Conservation (phyloP, 495 filamentous ascomycete genomes). For the Daldinia caldariorum region DNA sequence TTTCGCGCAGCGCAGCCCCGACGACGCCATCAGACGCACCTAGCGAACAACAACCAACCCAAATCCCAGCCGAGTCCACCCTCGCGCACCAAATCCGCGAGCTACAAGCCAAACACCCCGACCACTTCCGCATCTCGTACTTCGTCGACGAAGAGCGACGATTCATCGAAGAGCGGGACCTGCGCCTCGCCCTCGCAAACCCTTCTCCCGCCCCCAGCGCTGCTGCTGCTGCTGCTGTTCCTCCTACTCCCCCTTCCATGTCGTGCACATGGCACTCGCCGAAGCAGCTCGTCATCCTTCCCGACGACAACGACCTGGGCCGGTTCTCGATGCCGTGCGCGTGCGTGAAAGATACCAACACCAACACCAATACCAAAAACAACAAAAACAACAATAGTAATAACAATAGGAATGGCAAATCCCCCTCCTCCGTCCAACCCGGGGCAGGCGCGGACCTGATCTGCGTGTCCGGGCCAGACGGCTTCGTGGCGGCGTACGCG, state of each 20-base stretch:
- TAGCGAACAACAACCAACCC: slow-evolving; percentile 16
- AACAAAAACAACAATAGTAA: too few species aligned
- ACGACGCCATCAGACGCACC: background rate
- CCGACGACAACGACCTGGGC: slow-evolving; percentile 37
- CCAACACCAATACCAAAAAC: too few species aligned
- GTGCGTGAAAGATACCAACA: slow-evolving; percentile 2
- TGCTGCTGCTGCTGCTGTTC: background rate
- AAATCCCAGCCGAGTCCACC: slow-evolving; percentile 15
- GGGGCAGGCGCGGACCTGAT: slow-evolving; percentile 63
- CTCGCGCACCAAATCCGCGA: slow-evolving; percentile 71
- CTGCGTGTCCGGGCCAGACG: slow-evolving; percentile 86
- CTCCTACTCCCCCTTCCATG: slow-evolving; percentile 18
- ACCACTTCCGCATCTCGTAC: slow-evolving; percentile 70
- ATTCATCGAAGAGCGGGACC: slow-evolving; percentile 65
- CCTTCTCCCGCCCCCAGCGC: background rate
- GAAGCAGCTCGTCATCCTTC: slow-evolving; percentile 28
- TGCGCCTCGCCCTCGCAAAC: slow-evolving; percentile 46
- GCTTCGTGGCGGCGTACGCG: slow-evolving; percentile 82
- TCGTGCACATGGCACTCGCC: slow-evolving; percentile 45
- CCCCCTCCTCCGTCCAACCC: slow-evolving; percentile 38
- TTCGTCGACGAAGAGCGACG: slow-evolving; percentile 80
- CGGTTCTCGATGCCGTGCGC: slow-evolving; percentile 19
- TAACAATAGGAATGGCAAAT: too few species aligned
- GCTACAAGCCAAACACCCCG: slow-evolving; percentile 64
- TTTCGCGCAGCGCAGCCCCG: background rate